A percentile compares a stretch with the other conserved stretches of the same genome.
phyloP scores from a whole-genome alignment of 202 grass and related monocot species.

The Digitaria exilis region DNA sequence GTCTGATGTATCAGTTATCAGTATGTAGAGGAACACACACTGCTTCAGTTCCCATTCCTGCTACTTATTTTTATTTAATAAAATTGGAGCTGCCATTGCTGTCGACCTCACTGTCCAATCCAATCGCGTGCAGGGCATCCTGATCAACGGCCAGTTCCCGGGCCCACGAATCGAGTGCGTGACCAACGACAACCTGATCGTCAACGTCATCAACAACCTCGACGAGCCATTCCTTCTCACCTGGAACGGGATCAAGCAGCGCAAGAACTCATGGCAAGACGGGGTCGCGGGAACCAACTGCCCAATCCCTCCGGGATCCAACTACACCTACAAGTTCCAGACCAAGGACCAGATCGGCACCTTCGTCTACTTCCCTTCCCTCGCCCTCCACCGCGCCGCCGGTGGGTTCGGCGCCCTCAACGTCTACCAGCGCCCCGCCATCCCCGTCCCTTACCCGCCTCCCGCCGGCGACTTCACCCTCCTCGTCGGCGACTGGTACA shows the following conservation, averaged over 20 bases:
- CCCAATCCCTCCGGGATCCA: conserved; percentile 63
- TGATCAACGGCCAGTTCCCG: conserved; percentile 93
- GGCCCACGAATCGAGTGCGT: conserved; percentile 89
- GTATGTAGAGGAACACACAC: background rate
- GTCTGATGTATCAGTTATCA: no score
- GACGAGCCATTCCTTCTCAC: conserved; percentile 93
- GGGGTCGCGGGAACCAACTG: conserved; percentile 93
- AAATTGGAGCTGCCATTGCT: no score
- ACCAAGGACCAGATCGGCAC: conserved; percentile 89
- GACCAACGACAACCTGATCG: conserved; percentile 93
- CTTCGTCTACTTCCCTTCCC: conserved; percentile 82
- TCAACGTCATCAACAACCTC: conserved; percentile 77
- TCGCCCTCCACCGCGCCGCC: conserved; percentile 69
- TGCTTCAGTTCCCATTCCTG: background rate
- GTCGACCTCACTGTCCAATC: no score
- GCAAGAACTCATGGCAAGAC: conserved; percentile 99
- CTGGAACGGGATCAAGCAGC: conserved; percentile 95
- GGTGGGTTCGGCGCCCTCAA: conserved; percentile 83
- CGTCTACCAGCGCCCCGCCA: conserved; percentile 73
- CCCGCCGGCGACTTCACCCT: conserved; percentile 75
- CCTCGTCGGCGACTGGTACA: conserved; percentile 89
- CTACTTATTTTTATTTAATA: no score
- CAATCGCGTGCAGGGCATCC: conserved; percentile 84
- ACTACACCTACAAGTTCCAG: conserved; percentile 98
- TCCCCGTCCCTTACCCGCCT: conserved; percentile 63